Percentiles rank a stretch among this genome's conserved stretches.
Evolutionary conservation across 495 filamentous ascomycete species (phyloP).

Genomic region (Aeminium ludgeri): DNA sequence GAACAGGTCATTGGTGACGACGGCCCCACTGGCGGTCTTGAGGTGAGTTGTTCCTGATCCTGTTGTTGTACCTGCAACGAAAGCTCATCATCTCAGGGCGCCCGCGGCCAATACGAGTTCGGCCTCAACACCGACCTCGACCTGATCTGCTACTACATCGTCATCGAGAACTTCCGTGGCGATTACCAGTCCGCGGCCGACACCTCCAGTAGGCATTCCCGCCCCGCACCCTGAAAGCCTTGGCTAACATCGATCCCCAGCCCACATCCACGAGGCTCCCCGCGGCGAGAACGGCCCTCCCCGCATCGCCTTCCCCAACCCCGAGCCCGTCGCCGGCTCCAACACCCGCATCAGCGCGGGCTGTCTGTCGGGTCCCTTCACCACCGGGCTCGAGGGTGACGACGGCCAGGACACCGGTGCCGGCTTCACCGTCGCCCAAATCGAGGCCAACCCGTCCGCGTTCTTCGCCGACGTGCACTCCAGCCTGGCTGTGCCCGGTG

Average conservation of each 20-base stretch:
- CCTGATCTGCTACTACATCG: constrained; percentile 29
- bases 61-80: neutral
- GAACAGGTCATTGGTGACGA: constrained; percentile 27
- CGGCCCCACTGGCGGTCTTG: constrained; percentile 20
- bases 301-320: constrained; percentile 30
- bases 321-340: constrained; percentile 14
- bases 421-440: constrained; percentile 24
- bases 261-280: constrained; percentile 29
- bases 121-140: constrained; percentile 26
- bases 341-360: constrained; percentile 21
- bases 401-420: constrained; percentile 23
- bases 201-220: constrained; percentile 17
- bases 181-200: constrained; percentile 23
- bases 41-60: neutral
- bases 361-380: constrained; percentile 29
- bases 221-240: neutral
- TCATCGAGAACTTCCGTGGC: constrained; percentile 23
- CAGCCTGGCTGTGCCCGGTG: constrained; percentile 21
- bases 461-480: constrained; percentile 28
- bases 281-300: constrained; percentile 23
- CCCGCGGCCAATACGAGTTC: constrained; percentile 25
- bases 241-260: too few relatives aligned
- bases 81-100: constrained; percentile 6
- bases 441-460: constrained; percentile 23
- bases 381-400: constrained; percentile 21